Base-by-base conservation (phyloP, 805 yeast species). In the Yarrowia sp. region DNA sequence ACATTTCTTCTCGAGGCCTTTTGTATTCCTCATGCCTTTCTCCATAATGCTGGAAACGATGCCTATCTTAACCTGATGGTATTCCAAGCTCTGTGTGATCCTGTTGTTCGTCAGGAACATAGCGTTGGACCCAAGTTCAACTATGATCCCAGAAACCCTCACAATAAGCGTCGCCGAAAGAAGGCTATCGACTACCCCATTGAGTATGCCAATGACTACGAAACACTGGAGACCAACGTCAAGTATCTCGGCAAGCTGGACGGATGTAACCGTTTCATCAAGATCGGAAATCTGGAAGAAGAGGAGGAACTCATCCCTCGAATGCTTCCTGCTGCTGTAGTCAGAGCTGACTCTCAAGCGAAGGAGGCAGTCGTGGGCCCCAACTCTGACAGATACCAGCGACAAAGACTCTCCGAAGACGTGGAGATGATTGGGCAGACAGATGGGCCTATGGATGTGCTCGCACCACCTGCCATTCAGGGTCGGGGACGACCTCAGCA, bases 41-140 rank as follows among this genome's bases (percentile, higher is more conserved):
- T 87, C 52, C 92, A 87, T 71, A 87, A 87, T 71, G 92, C 89
- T 1, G 89, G 86, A 2, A 87, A 87, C 70, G 92, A 87, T 72
- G 84, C 90, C 7, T 83, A 85, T 69, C 85, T 80, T 67, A 87
- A 92, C 0, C 72, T 87, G 52, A 65, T 82, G 32, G 76, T 82
- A n/a, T 79, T 82, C 10, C 67, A 85, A 70, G 78, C 79, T 36
- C 70, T 84, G 65, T 77, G 84, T 59, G 89, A 86, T 71, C 85
- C 84, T 1, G 61, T 30, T 14, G 63, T 62, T 11, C 64, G 70
- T 1, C 26, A 59, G 21, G 36, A 36, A 17, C 41, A 54, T 48
- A 26, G 33, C 11, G 38, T 51, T 0, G 65, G 59, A 5, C 33
- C 59, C 17, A 21, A 51, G 3, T 52, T 62, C 35, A 52, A 62